Evolutionary conservation across 768 basidiomycete genomes (phyloP).

Genomic region (Mrakia hoshinonis): DNA sequence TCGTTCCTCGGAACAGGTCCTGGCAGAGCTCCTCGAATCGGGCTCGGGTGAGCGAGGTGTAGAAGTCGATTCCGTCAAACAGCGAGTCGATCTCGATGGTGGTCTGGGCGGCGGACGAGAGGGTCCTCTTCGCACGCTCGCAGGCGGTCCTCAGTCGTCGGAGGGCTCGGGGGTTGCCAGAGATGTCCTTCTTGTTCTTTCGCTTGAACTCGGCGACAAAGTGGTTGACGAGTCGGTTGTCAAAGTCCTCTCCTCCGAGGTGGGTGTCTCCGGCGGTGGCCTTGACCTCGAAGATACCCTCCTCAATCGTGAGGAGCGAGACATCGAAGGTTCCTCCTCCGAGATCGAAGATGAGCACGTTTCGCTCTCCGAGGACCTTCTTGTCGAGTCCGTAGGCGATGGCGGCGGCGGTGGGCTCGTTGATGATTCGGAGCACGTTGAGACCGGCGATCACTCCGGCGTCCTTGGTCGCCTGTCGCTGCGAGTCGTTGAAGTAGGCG

Average conservation of each 20-base stretch:
- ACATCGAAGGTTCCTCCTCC: conserved; percentile 32
- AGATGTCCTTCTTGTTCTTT: conserved; percentile 62
- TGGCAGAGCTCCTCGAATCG: conserved; percentile 53
- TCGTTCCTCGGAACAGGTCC: conserved; percentile 43
- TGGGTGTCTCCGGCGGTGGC: conserved; percentile 97
- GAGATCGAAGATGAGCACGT: conserved; percentile 31
- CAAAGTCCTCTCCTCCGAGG: conserved; percentile 96
- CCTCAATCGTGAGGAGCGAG: conserved; percentile 82
- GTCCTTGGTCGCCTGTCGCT: conserved; percentile 88
- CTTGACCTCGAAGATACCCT: conserved; percentile 58
- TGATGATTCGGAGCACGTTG: conserved; percentile 31
- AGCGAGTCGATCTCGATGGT: conserved; percentile 97
- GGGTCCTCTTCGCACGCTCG: conserved; percentile 28
- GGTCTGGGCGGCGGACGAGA: conserved; percentile 92
- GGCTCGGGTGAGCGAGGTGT: conserved; percentile 94
- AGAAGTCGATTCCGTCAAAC: conserved; percentile 96
- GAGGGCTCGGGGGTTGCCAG: conserved; percentile 28
- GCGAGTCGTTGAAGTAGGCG: conserved; percentile 98
- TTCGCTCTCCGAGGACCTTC: conserved; percentile 30
- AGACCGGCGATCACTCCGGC: conserved; percentile 31
- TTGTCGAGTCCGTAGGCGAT: conserved; percentile 30
- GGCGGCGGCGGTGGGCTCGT: conserved; percentile 31
- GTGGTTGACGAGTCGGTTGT: conserved; percentile 94
- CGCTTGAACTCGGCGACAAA: conserved; percentile 96
- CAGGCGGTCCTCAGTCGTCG: conserved; percentile 27